Conservation (phyloP, 352 stramenopile genomes). For the Pythium folliculosum region DNA sequence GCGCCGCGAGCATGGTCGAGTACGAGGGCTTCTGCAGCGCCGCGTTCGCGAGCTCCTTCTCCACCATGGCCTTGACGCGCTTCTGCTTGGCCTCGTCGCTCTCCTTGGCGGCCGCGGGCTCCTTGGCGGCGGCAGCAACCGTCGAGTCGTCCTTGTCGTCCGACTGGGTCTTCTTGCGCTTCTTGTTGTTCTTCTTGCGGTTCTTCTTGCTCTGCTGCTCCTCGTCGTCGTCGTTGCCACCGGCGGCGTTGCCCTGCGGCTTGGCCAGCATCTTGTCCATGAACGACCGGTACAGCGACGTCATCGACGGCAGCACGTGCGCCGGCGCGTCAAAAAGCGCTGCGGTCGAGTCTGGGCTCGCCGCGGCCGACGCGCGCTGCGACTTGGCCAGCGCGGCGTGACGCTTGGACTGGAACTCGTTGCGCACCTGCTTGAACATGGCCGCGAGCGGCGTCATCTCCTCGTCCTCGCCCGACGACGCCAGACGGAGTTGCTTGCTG, state of each 20-base stretch:
- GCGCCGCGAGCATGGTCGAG: conserved; percentile 66
- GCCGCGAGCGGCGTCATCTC: conserved; percentile 44
- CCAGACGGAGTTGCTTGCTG: conserved; percentile 40
- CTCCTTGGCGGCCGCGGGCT: neutral
- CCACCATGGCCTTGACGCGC: conserved; percentile 62
- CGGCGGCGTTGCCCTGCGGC: conserved; percentile 27
- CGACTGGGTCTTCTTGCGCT: conserved; percentile 29
- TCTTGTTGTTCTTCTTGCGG: conserved; percentile 51
- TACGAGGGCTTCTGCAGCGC: conserved; percentile 68
- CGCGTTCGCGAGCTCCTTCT: conserved; percentile 65
- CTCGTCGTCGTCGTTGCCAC: conserved; percentile 4
- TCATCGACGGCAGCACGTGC: conserved; percentile 85
- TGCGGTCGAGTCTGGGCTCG: conserved; percentile 26
- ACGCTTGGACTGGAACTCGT: conserved; percentile 26
- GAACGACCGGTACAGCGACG: conserved; percentile 79
- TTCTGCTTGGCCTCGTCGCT: conserved; percentile 35
- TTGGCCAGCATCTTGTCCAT: conserved; percentile 89
- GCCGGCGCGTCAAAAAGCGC: conserved; percentile 77
- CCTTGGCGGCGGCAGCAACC: neutral
- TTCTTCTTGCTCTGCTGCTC: conserved; percentile 54
- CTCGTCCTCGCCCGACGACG: conserved; percentile 28
- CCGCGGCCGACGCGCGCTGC: conserved; percentile 19
- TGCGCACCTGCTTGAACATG: conserved; percentile 32
- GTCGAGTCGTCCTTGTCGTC: conserved; percentile 32
- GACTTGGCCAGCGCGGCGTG: conserved; percentile 15